A percentile compares a stretch with the other conserved stretches of the same genome.
These are phyloP conservation scores for Cokeromyces recurvatus DNA, from an alignment of 371 early-diverging fungal genomes.

Conservation along the genomic window DNA sequence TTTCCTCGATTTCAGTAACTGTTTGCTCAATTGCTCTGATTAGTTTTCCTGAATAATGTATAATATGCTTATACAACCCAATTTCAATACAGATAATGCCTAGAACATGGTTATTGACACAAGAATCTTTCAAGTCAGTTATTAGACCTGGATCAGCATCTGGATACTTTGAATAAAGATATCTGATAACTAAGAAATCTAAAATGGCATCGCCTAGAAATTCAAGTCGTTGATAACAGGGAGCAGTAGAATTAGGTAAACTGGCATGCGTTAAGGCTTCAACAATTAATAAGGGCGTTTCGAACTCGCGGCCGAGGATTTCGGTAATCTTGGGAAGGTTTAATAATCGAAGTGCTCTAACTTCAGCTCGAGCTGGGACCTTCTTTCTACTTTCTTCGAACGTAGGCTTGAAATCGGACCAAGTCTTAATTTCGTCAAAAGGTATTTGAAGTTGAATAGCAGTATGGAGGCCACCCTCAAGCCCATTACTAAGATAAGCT, in stretches of 20 bases:
- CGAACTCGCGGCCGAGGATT: slow-evolving; percentile 68
- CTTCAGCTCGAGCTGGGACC: slow-evolving; percentile 27
- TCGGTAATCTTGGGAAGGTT: slow-evolving; percentile 40
- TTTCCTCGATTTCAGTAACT: slow-evolving; percentile 29
- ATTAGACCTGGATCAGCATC: slow-evolving; percentile 63
- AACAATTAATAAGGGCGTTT: slow-evolving; percentile 52
- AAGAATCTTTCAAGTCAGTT: slow-evolving; percentile 74
- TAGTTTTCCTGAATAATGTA: slow-evolving; percentile 57
- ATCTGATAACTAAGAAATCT: slow-evolving; percentile 73
- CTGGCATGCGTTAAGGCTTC: slow-evolving; percentile 91
- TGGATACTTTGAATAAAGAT: slow-evolving; percentile 62
- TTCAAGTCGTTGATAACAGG: slow-evolving; percentile 90
- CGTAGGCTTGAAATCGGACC: slow-evolving; percentile 45
- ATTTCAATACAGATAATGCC: slow-evolving; percentile 63
- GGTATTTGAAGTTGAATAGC: slow-evolving; percentile 56
- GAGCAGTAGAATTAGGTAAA: slow-evolving; percentile 46
- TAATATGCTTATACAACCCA: slow-evolving; percentile 62
- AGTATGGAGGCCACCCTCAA: slow-evolving; percentile 55
- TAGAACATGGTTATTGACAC: slow-evolving; percentile 86
- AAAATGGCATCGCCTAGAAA: slow-evolving; percentile 94
- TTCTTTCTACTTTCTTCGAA: slow-evolving; percentile 24
- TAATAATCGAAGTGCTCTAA: slow-evolving; percentile 18
- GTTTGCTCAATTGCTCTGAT: slow-evolving; percentile 48
- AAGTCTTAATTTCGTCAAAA: slow-evolving; percentile 48
- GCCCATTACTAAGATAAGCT: slow-evolving; percentile 58